Percentiles rank a stretch among this genome's conserved stretches.
Conservation (phyloP, 2,329 filamentous ascomycete species). For the Diaporthe helianthi region DNA sequence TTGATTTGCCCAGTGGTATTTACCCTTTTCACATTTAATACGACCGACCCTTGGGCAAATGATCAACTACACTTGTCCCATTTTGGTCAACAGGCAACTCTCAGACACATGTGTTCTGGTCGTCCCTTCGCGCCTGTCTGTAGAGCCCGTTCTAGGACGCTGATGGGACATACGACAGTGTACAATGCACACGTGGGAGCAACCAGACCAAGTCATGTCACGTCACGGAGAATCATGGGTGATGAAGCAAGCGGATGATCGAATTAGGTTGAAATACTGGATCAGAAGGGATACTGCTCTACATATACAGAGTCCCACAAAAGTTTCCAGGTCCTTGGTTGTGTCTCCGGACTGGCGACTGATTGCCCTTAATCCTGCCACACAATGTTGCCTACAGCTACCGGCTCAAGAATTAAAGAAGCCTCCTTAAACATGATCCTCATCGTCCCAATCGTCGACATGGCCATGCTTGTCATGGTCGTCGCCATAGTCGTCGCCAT, state of each 20-base stretch:
- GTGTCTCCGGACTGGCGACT: constrained; percentile 1
- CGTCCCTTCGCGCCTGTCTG: too few relatives aligned
- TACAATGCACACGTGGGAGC: not conserved
- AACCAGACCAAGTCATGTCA: not conserved
- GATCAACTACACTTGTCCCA: not conserved
- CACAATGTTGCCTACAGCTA: not conserved
- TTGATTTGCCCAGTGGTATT: not conserved
- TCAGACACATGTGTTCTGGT: not conserved
- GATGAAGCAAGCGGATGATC: not conserved
- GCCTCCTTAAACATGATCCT: not conserved
- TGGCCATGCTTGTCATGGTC: not conserved
- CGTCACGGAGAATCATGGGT: not conserved
- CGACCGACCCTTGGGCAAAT: not conserved
- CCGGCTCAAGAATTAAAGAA: not conserved
- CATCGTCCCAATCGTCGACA: not conserved
- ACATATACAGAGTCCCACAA: constrained; percentile 22
- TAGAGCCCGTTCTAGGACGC: too few relatives aligned
- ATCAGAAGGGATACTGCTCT: constrained; percentile 26
- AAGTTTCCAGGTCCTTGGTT: constrained; percentile 20
- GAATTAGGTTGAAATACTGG: constrained; percentile 12
- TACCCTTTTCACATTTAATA: too few relatives aligned
- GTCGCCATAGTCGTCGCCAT: not conserved
- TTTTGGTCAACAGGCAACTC: not conserved
- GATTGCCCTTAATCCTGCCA: not conserved
- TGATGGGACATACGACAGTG: not conserved